Base-by-base conservation (phyloP, 2,329 filamentous ascomycete genomes). In the Waltergamsia citrina region DNA sequence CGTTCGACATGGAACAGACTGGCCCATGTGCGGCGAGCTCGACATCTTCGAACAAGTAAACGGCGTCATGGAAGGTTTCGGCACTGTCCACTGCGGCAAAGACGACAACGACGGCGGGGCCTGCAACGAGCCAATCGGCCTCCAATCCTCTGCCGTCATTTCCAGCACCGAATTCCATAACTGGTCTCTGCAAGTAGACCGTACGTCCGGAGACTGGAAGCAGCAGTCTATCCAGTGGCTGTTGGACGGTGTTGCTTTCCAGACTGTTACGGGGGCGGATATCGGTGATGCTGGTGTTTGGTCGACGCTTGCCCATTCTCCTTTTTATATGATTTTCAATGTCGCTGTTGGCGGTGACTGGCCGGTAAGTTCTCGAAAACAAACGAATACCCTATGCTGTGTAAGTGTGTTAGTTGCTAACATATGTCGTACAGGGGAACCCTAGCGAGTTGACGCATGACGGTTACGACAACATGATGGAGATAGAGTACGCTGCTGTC, bases 41-140 rank as follows among this genome's bases (percentile, higher is more conserved):
- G 67, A 71, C 43, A 57, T 69, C 38, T 56, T 69, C 33, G 67
- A 71, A 54, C 60, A 58, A 19, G 54, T 71, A 39, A 63, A 69
- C 47, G 67, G 66, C 4, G 42, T 49, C 25, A 43, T 62, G 38
- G 62, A 53, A 1, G 67, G 59, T 6, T 62, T 63, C 41, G 67
- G 67, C 4, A 69, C 65, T 2, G 49, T 60, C 5, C 68, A 72
- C 53, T 71, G 67, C 47, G 58, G 62, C 17, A 42, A 48, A 4
- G 53, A 52, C 14, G 57, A 56, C 3, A 63, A 63, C 14, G 57
- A 56, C 3, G 63, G 63, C 14, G 65, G 65, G 7, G 49, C 56
- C 4, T 71, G 67, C 52, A 62, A 69, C 45, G 67, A 70, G 47
- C 59, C 58, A 29, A 53, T 37, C 3, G 67, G 67, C 12, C 52